Percentiles rank a stretch among this genome's conserved stretches.
Evolutionary conservation across 2,329 filamentous ascomycete genomes (phyloP).

Genomic region (Torrubiellomyces zombiae): DNA sequence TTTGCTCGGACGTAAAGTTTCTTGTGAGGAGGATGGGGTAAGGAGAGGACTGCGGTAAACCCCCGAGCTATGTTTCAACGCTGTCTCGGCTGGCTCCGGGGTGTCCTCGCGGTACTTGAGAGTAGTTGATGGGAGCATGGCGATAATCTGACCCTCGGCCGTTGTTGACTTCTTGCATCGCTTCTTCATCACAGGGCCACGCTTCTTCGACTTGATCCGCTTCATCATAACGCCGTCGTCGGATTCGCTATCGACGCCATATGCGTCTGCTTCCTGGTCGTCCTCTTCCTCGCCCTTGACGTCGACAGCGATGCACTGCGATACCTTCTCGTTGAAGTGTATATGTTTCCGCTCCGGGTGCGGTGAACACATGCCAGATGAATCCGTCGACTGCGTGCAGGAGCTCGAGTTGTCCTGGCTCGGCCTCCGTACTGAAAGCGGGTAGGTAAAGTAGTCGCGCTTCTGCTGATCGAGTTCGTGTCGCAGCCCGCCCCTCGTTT

Average conservation of each 20-base stretch:
- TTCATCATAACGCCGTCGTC: slow-evolving; percentile 80
- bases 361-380: slow-evolving; percentile 52
- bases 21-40: slow-evolving; percentile 66
- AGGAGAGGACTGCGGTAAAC: slow-evolving; percentile 31
- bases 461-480: slow-evolving; percentile 43
- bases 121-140: slow-evolving; percentile 73
- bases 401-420: slow-evolving; percentile 45
- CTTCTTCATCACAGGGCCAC: slow-evolving; percentile 32
- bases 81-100: slow-evolving; percentile 45
- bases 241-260: slow-evolving; percentile 47
- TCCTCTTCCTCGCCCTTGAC: slow-evolving; percentile 65
- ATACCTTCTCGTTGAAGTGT: slow-evolving; percentile 89
- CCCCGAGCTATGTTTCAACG: slow-evolving; percentile 41
- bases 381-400: slow-evolving; percentile 47
- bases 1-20: slow-evolving; percentile 59
- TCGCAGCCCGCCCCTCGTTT: slow-evolving; percentile 36
- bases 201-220: slow-evolving; percentile 38
- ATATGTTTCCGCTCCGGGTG: slow-evolving; percentile 66
- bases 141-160: slow-evolving; percentile 68
- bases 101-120: slow-evolving; percentile 71
- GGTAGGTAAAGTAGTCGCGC: slow-evolving; percentile 56
- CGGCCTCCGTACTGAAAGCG: slow-evolving; percentile 42
- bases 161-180: slow-evolving; percentile 22
- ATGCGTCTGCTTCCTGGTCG: slow-evolving; percentile 38
- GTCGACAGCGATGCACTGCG: slow-evolving; percentile 90